Evolutionary conservation across 805 yeast genomes (phyloP).

Genomic region (Barnettozyma populi): DNA sequence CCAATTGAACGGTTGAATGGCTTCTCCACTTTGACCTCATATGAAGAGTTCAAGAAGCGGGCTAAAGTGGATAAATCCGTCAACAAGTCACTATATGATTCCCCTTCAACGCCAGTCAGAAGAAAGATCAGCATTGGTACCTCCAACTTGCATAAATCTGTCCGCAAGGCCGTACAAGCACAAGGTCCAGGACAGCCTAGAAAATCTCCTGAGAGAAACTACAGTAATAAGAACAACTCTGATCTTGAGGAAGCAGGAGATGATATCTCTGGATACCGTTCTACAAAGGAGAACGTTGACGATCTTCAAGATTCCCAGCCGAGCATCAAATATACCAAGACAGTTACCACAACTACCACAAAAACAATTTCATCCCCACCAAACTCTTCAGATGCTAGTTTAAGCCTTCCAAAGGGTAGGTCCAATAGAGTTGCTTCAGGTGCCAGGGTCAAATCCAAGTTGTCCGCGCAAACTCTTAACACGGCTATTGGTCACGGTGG

Average conservation of each 20-base stretch:
- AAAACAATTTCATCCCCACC: conserved; percentile 29
- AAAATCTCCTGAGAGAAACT: conserved; percentile 41
- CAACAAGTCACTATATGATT: conserved; percentile 16
- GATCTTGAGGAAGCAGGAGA: conserved; percentile 28
- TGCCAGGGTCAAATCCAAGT: conserved; percentile 27
- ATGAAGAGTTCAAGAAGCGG: conserved; percentile 57
- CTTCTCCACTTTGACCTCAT: conserved; percentile 52
- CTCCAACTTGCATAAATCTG: conserved; percentile 57
- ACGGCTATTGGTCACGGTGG: conserved; percentile 24
- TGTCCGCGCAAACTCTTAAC: conserved; percentile 16
- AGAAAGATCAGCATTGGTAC: conserved; percentile 63
- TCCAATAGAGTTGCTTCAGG: conserved; percentile 22
- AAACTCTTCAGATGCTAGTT: conserved; percentile 17
- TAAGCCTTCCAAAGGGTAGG: conserved; percentile 23
- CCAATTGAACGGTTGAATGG: conserved; percentile 69
- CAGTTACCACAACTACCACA: conserved; percentile 26
- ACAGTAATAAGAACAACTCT: conserved; percentile 18
- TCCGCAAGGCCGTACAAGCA: conserved; percentile 76
- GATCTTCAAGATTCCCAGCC: conserved; percentile 6
- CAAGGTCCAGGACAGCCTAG: conserved; percentile 98
- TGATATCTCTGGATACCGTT: conserved; percentile 19
- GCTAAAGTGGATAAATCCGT: conserved; percentile 28
- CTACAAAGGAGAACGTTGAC: conserved; percentile 18
- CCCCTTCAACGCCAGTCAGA: conserved; percentile 72
- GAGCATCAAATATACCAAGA: conserved; percentile 24